phyloP scores from a whole-genome alignment of 768 basidiomycete species.

The Kwoniella sp. region DNA sequence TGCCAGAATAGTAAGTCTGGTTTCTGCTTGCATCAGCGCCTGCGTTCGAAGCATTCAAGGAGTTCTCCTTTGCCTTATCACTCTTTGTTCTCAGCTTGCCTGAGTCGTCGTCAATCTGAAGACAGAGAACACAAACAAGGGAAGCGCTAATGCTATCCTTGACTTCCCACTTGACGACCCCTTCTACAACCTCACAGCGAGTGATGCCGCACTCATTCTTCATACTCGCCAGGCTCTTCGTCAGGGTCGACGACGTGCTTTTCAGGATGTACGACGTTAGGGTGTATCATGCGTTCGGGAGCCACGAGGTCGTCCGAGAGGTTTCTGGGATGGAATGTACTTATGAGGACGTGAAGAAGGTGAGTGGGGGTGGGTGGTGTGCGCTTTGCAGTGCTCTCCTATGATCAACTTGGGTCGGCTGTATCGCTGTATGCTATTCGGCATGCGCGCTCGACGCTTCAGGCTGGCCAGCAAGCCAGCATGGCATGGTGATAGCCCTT shows the following conservation, averaged over 20 bases:
- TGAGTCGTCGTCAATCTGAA: not conserved
- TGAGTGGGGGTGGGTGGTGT: constrained; percentile 60
- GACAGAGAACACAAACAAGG: too few species aligned
- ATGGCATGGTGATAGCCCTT: too few species aligned
- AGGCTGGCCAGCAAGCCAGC: too few species aligned
- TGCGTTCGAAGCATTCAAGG: too few species aligned
- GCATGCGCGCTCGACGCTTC: too few species aligned
- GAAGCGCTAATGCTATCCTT: too few species aligned
- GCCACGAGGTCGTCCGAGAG: constrained; percentile 69
- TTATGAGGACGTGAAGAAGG: constrained; percentile 77
- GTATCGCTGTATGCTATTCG: too few species aligned
- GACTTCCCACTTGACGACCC: not conserved
- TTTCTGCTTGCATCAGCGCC: too few species aligned
- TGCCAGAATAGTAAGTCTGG: constrained; percentile 74
- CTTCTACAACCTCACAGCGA: constrained; percentile 62
- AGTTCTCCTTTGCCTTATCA: too few species aligned
- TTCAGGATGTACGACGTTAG: constrained; percentile 88
- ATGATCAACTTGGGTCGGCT: too few species aligned
- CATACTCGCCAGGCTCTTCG: constrained; percentile 83
- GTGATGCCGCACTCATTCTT: constrained; percentile 97
- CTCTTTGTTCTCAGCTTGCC: too few species aligned
- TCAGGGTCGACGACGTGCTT: constrained; percentile 91
- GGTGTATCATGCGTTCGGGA: constrained; percentile 78
- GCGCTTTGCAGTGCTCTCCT: too few species aligned
- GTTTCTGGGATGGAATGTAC: constrained; percentile 86